Base-by-base conservation (phyloP, 2,329 filamentous ascomycete species). In the Xylaria sp. region DNA sequence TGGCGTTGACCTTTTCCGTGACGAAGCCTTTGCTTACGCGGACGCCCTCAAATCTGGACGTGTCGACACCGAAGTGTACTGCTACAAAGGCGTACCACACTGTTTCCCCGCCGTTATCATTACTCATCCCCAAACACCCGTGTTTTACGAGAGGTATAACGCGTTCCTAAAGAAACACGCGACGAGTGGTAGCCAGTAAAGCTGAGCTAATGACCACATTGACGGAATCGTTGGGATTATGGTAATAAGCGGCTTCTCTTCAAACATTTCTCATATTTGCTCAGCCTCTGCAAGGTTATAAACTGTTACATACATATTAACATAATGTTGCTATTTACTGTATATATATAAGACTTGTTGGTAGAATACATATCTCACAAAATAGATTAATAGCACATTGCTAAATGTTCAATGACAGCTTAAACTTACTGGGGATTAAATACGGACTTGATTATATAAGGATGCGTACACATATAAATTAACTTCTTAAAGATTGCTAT, bases 1-100 rank as follows among this genome's bases (percentile, higher is more conserved):
- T 4, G 69, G 69, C 36, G 64, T 67, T n/a, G 69, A 71, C 20
- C 64, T 70, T 3, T 67, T 71, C 43, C 69, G 69, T 20, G 69
- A 71, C 59, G 43, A 41, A 1, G n/a, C 52, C 6, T 65, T 71
- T 4, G 69, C 69, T 2, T 71, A 69, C 43, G 61, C 61, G 32
- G 67, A 70, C 28, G 67, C 64, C 25, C 64, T 71, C 8, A 23
- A 3, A 4, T 62, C 59, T 5, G 63, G 61, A 2, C 61, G 59
- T 25, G 67, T 70, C 6, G 58, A 67, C 18, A 58, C 46, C 32
- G 64, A 71, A 34, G 30, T 61, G 15, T 15, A 70, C 50, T 58
- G 60, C 20, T 67, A 71, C 28, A 48, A 45, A 8, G 69, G 69
- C 12, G 67, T 71, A 3, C 67, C 67, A 43, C 69, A 71, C n/a